Conservation (phyloP, 176 grass and related monocot species). For the Oryza nivara region DNA sequence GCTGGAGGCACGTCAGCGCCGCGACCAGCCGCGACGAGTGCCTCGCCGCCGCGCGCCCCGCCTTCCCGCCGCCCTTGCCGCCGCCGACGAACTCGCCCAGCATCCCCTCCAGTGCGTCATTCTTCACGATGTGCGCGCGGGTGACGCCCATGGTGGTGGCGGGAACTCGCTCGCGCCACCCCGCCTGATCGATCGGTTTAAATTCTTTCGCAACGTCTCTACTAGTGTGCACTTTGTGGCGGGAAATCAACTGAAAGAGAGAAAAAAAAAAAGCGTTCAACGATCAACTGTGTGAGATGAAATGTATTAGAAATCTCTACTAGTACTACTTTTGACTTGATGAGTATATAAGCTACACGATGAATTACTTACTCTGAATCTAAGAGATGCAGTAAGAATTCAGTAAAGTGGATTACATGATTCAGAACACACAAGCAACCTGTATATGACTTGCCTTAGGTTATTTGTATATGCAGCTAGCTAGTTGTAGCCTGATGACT, state of each 20-base stretch:
- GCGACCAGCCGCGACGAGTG: conserved; percentile 66
- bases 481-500: not conserved
- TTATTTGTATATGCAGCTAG: not conserved
- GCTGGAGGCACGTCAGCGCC: conserved; percentile 74
- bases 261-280: not conserved
- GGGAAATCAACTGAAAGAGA: not conserved
- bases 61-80: conserved; percentile 38
- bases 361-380: not conserved
- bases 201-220: not conserved
- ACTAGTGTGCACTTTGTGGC: not conserved
- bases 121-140: conserved; percentile 61
- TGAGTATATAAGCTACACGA: not conserved
- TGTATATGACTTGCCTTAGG: not conserved
- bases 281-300: not conserved
- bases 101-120: conserved; percentile 69
- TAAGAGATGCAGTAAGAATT: not conserved
- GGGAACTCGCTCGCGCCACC: not conserved
- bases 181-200: not conserved
- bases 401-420: conserved; percentile 21
- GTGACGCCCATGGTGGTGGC: conserved; percentile 63
- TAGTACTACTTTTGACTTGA: not conserved
- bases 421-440: conserved; percentile 34
- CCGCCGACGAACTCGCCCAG: conserved; percentile 61
- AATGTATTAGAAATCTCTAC: not conserved
- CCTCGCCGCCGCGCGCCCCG: conserved; percentile 37